These are phyloP conservation scores for Dactylellina sp. DNA, from an alignment of 2,329 filamentous ascomycete genomes.

Conservation along the genomic window DNA sequence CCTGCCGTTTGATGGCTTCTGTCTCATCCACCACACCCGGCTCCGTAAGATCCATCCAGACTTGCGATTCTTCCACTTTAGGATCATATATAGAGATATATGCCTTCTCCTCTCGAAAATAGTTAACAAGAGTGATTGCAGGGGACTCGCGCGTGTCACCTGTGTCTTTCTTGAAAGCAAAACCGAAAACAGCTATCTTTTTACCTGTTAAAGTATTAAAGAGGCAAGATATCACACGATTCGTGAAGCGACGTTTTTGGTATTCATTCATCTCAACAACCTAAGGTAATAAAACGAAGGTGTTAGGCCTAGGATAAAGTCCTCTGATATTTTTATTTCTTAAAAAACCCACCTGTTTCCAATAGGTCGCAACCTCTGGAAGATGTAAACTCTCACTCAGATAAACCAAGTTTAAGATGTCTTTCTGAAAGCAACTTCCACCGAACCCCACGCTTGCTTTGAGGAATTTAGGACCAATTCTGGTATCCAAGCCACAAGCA, in stretches of 20 bases:
- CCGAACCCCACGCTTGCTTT: conserved; percentile 82
- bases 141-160: conserved; percentile 79
- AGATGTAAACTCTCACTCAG: conserved; percentile 77
- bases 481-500: conserved; percentile 75
- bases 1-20: conserved; percentile 60
- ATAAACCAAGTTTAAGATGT: conserved; percentile 79
- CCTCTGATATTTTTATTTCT: neutral
- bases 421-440: conserved; percentile 84
- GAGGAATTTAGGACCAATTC: conserved; percentile 79
- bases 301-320: neutral
- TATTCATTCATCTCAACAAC: conserved; percentile 82
- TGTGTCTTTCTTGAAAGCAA: conserved; percentile 84
- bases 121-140: conserved; percentile 75
- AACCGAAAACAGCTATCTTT: conserved; percentile 79
- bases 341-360: conserved; percentile 68
- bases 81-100: conserved; percentile 70
- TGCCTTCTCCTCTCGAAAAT: conserved; percentile 74
- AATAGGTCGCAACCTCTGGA: conserved; percentile 79
- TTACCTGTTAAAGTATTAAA: conserved; percentile 77
- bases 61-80: conserved; percentile 64
- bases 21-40: conserved; percentile 61
- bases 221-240: conserved; percentile 74
- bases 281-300: conserved; percentile 33
- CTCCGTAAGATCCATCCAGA: conserved; percentile 61
- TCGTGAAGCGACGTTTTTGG: conserved; percentile 76